Conservation (phyloP, 2,329 filamentous ascomycete species). For the Pyrenochaeta sp. region DNA sequence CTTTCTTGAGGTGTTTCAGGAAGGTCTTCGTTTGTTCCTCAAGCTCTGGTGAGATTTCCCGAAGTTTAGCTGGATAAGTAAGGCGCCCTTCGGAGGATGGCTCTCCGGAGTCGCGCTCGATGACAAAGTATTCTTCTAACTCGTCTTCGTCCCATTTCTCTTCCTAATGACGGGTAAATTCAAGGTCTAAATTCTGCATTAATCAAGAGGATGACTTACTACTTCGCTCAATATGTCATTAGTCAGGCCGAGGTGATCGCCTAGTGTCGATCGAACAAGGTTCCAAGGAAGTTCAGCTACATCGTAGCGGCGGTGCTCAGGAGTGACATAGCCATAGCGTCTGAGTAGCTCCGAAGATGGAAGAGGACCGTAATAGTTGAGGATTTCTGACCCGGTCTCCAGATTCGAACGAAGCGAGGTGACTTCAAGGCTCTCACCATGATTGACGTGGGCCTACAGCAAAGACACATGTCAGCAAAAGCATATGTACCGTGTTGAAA, state of each 20-base stretch:
- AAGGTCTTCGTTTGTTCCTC: constrained; percentile 28
- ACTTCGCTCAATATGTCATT: constrained; percentile 9
- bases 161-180: constrained; percentile 7
- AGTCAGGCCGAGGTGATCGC: constrained; percentile 7
- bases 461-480: background rate
- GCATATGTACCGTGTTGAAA: background rate
- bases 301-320: constrained; percentile 30
- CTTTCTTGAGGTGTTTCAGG: constrained; percentile 23
- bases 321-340: constrained; percentile 33
- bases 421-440: constrained; percentile 29
- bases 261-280: constrained; percentile 18
- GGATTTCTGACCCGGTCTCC: constrained; percentile 23
- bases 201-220: constrained; percentile 5
- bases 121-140: constrained; percentile 26
- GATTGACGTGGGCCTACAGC: constrained; percentile 34
- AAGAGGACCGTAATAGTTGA: constrained; percentile 36
- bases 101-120: constrained; percentile 35
- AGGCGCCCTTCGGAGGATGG: constrained; percentile 29
- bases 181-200: background rate
- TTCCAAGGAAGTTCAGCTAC: constrained; percentile 27
- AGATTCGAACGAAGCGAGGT: constrained; percentile 22
- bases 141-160: constrained; percentile 13
- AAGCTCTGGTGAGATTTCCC: constrained; percentile 23
- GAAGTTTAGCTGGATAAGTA: constrained; percentile 12
- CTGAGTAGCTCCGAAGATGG: constrained; percentile 32